phyloP scores from a whole-genome alignment of 768 basidiomycete genomes.

The Leccinum obscurum region DNA sequence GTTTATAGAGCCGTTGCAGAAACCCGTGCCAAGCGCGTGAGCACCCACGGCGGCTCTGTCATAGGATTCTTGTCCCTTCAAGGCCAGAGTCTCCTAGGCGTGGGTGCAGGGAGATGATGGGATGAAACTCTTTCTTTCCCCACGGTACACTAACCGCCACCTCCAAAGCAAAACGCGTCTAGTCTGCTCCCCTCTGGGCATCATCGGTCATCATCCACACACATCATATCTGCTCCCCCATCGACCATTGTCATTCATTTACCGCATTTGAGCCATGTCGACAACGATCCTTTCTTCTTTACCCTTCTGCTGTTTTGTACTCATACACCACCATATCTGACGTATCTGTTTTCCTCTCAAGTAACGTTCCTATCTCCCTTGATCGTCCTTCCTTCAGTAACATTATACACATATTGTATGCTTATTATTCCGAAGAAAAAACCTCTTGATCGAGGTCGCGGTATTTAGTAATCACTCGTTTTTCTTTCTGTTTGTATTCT shows the following conservation, averaged over 20 bases:
- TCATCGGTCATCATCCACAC: neutral
- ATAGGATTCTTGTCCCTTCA: too few relatives aligned
- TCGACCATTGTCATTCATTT: neutral
- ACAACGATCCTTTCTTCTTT: neutral
- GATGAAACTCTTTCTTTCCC: too few relatives aligned
- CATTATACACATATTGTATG: neutral
- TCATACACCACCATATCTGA: neutral
- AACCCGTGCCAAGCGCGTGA: too few relatives aligned
- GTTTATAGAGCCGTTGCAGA: too few relatives aligned
- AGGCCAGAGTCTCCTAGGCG: too few relatives aligned
- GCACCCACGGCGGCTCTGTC: too few relatives aligned
- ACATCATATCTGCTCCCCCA: neutral
- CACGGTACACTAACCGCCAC: too few relatives aligned
- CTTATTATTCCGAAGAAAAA: neutral
- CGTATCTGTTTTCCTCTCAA: neutral
- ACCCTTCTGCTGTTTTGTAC: neutral
- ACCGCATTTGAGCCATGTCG: neutral
- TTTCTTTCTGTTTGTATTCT: slow-evolving; percentile 11
- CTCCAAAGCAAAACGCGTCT: neutral
- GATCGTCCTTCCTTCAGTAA: neutral
- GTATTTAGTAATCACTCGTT: neutral
- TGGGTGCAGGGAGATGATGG: too few relatives aligned
- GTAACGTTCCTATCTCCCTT: neutral
- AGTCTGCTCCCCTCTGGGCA: neutral
- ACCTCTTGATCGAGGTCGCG: neutral